Evolutionary conservation across 305 asterid genomes (phyloP).

Genomic region (Fraxinus xanthoxyloides): DNA sequence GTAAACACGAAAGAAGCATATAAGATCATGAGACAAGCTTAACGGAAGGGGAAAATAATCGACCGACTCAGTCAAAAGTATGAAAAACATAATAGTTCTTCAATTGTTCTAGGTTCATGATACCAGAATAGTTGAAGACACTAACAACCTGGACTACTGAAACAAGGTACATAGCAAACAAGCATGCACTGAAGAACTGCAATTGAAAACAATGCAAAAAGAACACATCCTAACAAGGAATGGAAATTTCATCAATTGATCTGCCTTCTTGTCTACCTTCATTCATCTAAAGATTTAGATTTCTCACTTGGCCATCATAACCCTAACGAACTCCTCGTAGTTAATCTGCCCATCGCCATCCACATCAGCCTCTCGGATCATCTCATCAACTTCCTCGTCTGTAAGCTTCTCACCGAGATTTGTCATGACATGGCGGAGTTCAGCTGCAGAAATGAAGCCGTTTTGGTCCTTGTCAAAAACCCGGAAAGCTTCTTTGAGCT

Average conservation of each 20-base stretch:
- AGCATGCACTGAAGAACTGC: slow-evolving; percentile 26
- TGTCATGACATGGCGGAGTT: slow-evolving; percentile 37
- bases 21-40: background rate
- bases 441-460: slow-evolving; percentile 36
- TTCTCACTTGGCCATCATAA: slow-evolving; percentile 44
- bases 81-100: slow-evolving; percentile 20
- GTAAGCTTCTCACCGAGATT: slow-evolving; percentile 38
- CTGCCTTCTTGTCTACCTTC: background rate
- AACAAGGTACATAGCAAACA: slow-evolving; percentile 22
- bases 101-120: slow-evolving; percentile 28
- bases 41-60: background rate
- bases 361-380: slow-evolving; percentile 39
- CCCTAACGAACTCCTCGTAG: slow-evolving; percentile 40
- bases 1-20: background rate
- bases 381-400: slow-evolving; percentile 39
- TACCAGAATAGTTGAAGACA: slow-evolving; percentile 12
- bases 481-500: slow-evolving; percentile 37
- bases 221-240: background rate
- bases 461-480: slow-evolving; percentile 39
- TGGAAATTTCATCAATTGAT: background rate
- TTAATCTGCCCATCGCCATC: slow-evolving; percentile 43
- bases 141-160: slow-evolving; percentile 18
- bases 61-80: slow-evolving; percentile 13
- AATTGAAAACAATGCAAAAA: background rate
- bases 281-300: background rate